Conservation (phyloP, 2,329 filamentous ascomycete species). For the Ambrosiella cleistominuta region DNA sequence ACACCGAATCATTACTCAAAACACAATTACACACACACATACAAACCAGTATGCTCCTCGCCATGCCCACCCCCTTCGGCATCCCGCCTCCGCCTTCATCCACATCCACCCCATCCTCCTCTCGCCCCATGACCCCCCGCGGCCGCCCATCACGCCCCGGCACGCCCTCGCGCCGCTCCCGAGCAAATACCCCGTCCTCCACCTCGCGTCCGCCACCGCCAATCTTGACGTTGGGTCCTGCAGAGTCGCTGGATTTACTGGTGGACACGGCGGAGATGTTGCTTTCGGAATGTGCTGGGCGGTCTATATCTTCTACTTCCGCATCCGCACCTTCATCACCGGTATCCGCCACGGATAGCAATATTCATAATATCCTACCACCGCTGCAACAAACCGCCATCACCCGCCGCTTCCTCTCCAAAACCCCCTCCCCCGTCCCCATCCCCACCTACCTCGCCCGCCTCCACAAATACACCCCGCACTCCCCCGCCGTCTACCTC, state of each 20-base stretch:
- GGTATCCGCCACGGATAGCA: too few relatives aligned
- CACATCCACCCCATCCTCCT: background rate
- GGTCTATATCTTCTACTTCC: background rate
- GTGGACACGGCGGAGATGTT: conserved; percentile 53
- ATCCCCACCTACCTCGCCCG: conserved; percentile 73
- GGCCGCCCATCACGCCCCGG: conserved; percentile 21
- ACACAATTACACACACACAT: background rate
- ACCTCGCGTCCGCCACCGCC: conserved; percentile 14
- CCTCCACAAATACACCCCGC: conserved; percentile 78
- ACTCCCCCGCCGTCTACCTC: conserved; percentile 85
- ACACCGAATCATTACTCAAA: background rate
- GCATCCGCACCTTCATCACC: too few relatives aligned
- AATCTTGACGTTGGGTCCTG: conserved; percentile 40
- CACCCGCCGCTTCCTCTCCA: conserved; percentile 84
- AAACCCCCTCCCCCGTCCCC: conserved; percentile 64
- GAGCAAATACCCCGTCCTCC: conserved; percentile 11
- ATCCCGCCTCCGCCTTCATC: background rate
- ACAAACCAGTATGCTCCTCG: background rate
- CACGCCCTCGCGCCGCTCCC: conserved; percentile 21
- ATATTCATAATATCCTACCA: background rate
- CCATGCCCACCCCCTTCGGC: background rate
- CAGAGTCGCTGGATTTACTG: conserved; percentile 65
- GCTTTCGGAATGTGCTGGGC: conserved; percentile 23
- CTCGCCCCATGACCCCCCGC: conserved; percentile 22
- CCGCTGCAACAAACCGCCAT: conserved; percentile 48